These are phyloP conservation scores for Ceraceosorus bombacis DNA, from an alignment of 1,284 basidiomycete genomes.

Conservation along the genomic window DNA sequence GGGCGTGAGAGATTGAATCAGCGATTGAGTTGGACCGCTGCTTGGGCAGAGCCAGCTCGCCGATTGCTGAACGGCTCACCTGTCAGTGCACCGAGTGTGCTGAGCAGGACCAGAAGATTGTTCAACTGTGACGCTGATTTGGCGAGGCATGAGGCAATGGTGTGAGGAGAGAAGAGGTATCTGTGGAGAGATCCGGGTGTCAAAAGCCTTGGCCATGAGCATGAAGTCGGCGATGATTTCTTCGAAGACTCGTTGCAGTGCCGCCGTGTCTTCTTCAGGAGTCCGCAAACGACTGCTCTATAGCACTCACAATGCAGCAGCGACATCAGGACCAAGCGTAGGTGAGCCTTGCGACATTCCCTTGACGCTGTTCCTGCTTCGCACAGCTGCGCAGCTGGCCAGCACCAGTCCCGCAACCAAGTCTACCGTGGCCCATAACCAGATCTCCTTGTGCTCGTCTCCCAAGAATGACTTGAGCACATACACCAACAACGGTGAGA, in stretches of 20 bases:
- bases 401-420: neutral
- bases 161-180: constrained; percentile 81
- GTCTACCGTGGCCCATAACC: neutral
- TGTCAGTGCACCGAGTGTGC: constrained; percentile 65
- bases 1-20: constrained; percentile 3
- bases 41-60: neutral
- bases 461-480: neutral
- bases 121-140: constrained; percentile 73
- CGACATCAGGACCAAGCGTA: neutral
- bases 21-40: constrained; percentile 1
- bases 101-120: constrained; percentile 61
- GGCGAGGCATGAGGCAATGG: constrained; percentile 68
- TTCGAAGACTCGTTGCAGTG: too few species aligned
- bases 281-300: neutral
- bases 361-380: neutral
- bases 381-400: neutral
- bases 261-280: too few species aligned
- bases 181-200: neutral
- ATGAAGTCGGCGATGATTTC: too few species aligned
- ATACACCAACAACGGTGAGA: neutral
- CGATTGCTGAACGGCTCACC: constrained; percentile 52
- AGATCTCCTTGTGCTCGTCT: neutral
- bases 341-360: too few species aligned
- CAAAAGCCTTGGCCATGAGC: neutral
- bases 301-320: neutral